Base-by-base conservation (phyloP, 2,329 filamentous ascomycete genomes). In the Lecanicillium sp. region DNA sequence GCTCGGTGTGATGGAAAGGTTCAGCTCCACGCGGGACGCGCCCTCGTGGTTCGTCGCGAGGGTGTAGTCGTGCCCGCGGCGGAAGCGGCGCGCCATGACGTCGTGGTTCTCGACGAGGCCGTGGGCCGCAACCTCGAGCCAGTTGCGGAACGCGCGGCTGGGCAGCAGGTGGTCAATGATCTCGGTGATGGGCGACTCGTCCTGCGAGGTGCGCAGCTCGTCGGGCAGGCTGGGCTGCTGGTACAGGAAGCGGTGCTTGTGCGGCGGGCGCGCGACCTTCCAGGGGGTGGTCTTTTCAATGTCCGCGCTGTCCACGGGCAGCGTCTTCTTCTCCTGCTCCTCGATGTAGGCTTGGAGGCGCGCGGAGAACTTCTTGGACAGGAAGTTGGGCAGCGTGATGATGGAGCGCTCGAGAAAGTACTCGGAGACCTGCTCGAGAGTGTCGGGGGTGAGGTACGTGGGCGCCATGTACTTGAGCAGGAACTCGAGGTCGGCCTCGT, bases 191-290 rank as follows among this genome's bases (percentile, higher is more conserved):
- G 87, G 78, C 12, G 77, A 78, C 43, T 71, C 65, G 37, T 74
- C 67, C 35, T 66, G 56, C 3, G 62, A 58, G 5, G 63, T 60
- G 39, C 64, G 64, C 43, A 64, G 55, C 43, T 68, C 56, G 49
- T 65, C 53, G 40, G 66, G 53, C 45, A 67, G 66, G 42, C 60
- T 73, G 55, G 68, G 71, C 56, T 89, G 82, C 51, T 87, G 78
- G 67, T 93, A 98, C 2, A 95, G 73, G 64, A 86, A 98, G 12
- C 90, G 87, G 62, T 96, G 90, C 71, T 98, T 98, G 70, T 98
- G 90, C 1, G 93, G 93, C 32, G 93, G 93, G 26, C 81, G 78
- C 6, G 93, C 87, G 8, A 94, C 85, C 52, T 76, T 79, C 87
- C 87, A 93, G 0, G 69, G 67, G 35, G 72, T 78, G 52, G 69